A percentile compares a stretch with the other conserved stretches of the same genome.
Conservation (phyloP, 2,329 filamentous ascomycete species). For the Colletotrichum chlorophyti region DNA sequence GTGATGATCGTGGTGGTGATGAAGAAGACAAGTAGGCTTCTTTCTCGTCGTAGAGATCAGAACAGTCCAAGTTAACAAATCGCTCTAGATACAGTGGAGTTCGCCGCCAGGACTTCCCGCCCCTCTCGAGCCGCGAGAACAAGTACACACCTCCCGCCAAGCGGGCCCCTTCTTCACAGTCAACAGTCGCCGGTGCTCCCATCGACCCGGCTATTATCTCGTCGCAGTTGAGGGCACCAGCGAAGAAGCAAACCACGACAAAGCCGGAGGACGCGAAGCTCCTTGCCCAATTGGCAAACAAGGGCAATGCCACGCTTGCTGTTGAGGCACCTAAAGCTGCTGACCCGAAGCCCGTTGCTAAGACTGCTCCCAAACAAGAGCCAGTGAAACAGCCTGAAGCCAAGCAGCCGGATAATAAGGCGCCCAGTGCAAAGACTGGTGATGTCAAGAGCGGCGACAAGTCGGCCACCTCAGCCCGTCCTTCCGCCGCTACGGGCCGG, state of each 20-base stretch:
- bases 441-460: constrained; percentile 23
- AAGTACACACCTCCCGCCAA: constrained; percentile 93
- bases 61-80: not conserved
- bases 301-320: constrained; percentile 1
- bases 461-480: constrained; percentile 36
- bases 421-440: constrained; percentile 5
- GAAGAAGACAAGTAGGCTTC: constrained; percentile 86
- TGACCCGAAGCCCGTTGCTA: constrained; percentile 13
- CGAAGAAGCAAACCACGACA: constrained; percentile 47
- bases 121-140: constrained; percentile 64
- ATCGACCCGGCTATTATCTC: constrained; percentile 92
- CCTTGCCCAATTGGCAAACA: constrained; percentile 14
- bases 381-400: not conserved
- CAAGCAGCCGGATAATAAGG: constrained; percentile 18
- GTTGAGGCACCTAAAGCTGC: constrained; percentile 9
- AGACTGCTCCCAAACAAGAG: constrained; percentile 19
- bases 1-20: constrained; percentile 73
- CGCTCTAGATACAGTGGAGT: constrained; percentile 86
- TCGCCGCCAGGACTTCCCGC: constrained; percentile 74
- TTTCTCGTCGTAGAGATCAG: not conserved
- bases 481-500: constrained; percentile 47
- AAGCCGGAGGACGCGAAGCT: constrained; percentile 39
- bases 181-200: constrained; percentile 78
- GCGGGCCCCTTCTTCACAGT: constrained; percentile 76
- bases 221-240: constrained; percentile 69